A percentile compares a stretch with the other conserved stretches of the same genome.
These are phyloP conservation scores for Groenewaldozyma tartarivorans DNA, from an alignment of 805 yeast genomes.

Conservation along the genomic window DNA sequence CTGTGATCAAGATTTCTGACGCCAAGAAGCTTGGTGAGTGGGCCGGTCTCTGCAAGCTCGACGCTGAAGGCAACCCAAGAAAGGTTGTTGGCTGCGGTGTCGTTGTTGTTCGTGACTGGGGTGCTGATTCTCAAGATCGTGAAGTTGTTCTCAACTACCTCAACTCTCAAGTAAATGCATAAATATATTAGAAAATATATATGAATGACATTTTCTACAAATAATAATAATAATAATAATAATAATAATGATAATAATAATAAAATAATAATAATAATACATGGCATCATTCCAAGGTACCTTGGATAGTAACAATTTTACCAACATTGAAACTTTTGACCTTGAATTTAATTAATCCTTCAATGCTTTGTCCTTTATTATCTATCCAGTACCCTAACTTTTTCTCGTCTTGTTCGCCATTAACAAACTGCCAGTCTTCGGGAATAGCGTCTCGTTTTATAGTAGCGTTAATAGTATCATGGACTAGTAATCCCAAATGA, in stretches of 20 bases:
- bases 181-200: not conserved
- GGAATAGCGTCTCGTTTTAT: constrained; percentile 83
- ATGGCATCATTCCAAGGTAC: too few species aligned
- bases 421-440: constrained; percentile 73
- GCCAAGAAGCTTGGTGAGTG: constrained; percentile 99
- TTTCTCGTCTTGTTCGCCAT: constrained; percentile 58
- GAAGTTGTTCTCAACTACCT: constrained; percentile 92
- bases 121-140: constrained; percentile 98
- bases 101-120: constrained; percentile 99
- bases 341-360: constrained; percentile 72
- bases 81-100: constrained; percentile 99
- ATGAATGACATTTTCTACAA: constrained; percentile 1
- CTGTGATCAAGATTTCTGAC: constrained; percentile 98
- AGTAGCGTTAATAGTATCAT: constrained; percentile 92
- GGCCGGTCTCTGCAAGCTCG: constrained; percentile 99
- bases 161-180: constrained; percentile 67
- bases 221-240: not conserved
- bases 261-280: too few species aligned
- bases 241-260: too few species aligned
- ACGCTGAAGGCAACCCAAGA: constrained; percentile 99
- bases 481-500: constrained; percentile 82
- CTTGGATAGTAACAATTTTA: constrained; percentile 75
- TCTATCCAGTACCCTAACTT: constrained; percentile 81
- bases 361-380: constrained; percentile 60
- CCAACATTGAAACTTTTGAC: constrained; percentile 62